These are phyloP conservation scores for Monascus ruber DNA, from an alignment of 2,329 filamentous ascomycete species.

Conservation along the genomic window DNA sequence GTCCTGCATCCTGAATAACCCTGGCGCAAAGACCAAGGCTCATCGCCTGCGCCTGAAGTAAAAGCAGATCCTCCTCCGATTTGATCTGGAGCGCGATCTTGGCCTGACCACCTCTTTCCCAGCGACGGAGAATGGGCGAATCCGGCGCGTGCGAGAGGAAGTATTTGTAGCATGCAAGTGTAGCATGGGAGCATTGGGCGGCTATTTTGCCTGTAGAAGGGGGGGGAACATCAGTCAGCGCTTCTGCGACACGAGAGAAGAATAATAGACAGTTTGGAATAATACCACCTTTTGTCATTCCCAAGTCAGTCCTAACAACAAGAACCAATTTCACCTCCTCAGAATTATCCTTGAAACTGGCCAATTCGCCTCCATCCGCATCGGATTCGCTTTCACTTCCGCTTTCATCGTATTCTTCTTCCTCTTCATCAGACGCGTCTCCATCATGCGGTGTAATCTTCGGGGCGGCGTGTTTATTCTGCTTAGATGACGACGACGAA, in stretches of 20 bases:
- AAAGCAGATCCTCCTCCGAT: slow-evolving; percentile 64
- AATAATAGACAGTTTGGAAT: neutral
- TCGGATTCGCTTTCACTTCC: slow-evolving; percentile 59
- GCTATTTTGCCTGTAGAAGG: slow-evolving; percentile 72
- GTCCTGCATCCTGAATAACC: slow-evolving; percentile 87
- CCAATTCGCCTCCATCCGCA: slow-evolving; percentile 41
- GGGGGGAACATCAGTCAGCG: neutral
- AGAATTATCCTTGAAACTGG: slow-evolving; percentile 38
- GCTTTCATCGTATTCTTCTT: slow-evolving; percentile 40
- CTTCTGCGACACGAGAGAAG: neutral
- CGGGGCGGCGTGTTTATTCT: no score
- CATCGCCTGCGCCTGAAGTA: slow-evolving; percentile 69
- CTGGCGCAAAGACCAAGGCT: slow-evolving; percentile 78
- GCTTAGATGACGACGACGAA: slow-evolving; percentile 20
- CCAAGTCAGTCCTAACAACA: slow-evolving; percentile 83
- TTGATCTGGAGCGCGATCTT: slow-evolving; percentile 90
- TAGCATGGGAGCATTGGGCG: slow-evolving; percentile 91
- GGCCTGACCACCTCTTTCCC: slow-evolving; percentile 78
- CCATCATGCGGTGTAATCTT: slow-evolving; percentile 44
- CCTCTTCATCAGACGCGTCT: slow-evolving; percentile 33
- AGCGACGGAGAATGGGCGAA: slow-evolving; percentile 59
- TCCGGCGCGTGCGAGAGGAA: slow-evolving; percentile 47
- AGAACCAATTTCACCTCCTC: slow-evolving; percentile 94
- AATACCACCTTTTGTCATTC: slow-evolving; percentile 85
- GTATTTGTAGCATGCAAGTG: slow-evolving; percentile 90